Evolutionary conservation across 192 early-diverging fungal species (phyloP), one percentile per base, ranked within the genome.

Genomic region (Backusella morwellensis): DNA sequence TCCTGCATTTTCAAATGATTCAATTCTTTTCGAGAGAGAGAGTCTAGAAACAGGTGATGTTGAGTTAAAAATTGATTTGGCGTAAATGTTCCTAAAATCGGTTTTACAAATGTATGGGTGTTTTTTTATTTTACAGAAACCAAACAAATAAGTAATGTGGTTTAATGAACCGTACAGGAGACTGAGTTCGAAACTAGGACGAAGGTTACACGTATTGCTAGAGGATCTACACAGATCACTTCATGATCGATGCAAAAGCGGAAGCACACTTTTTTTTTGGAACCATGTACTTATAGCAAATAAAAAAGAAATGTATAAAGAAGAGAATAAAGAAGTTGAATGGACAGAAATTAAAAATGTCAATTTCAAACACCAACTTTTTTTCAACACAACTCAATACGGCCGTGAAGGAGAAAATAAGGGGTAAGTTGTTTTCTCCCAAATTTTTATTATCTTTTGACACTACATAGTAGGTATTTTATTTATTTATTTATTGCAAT

Each of bases 1-100:
- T 40, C 38, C 38, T 40, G 38, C 38, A 40, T 40, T 40, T 12
- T 40, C 11, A 40, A 40, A 12, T 11, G 38, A 40, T 40, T 40
- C 50, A 63, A 23, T 11, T 63, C 0, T 63, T 14, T 63, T 63
- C n/a, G 3, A 23, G 11, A 14, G 12, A 23, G 23, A 63, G 0
- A 63, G 56, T 63, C 26, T 63, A 63, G 56, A 63, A 50, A 50
- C 19, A 50, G 47, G 47, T 23, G 9, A 21, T 56, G 21, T 26
- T 56, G 21, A 59, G 54, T 26, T 63, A 12, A 29, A 63, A 63
- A 11, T 23, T 56, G 8, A 56, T 56, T 63, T 63, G 56, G 26
- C 56, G 56, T 63, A 63, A 26, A 63, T 63, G 56, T 26, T 63
- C 56, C 56, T 63, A 63, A 63, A 63, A 63, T 63, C 56, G 56